Base-by-base conservation (phyloP, 176 grass and related monocot genomes). In the Urochloa ruziziensis region DNA sequence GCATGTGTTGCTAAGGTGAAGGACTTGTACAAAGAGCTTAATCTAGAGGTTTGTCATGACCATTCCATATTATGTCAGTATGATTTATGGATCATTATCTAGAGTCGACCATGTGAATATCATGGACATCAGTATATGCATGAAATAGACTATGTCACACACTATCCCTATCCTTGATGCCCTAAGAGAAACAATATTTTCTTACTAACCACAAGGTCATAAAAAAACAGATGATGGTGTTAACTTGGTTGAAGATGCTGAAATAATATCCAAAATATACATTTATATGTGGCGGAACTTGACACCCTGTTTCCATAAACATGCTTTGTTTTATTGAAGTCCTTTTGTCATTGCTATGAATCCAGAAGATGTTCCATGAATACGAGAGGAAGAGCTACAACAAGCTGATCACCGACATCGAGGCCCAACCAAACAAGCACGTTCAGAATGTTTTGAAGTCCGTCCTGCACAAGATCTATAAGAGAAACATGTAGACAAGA, bases 401-500 rank as follows among this genome's bases (percentile, higher is more conserved):
- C 75, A 85, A 89, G 69, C 77, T 97, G 68, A 94, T 93, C 16
- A 59, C 83, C 3, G 85, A 89, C 18, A 97, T 97, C 11, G 86
- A 97, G 75, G 88, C 90, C 64, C 88, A 97, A 53, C 92, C 92
- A 2, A 94, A 75, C 86, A 89, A 87, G 42, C 86, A 70, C 10
- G 90, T 97, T 73, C 95, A 94, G 60, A 76, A 77, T 73, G 92
- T 97, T 23, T 47, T 94, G 68, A 92, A 86, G 85, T 92, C 92
- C 54, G 91, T 97, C 86, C 79, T 94, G 65, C 83, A 91, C 49
- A 97, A 94, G 78, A 97, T 97, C 77, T 97, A 97, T 92, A 92
- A 92, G 81, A 91, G 95, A 86, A 30, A 88, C 64, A 97, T 91
- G 76, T 97, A 89, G 88, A 88, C 27, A 7, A n/a, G n/a, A n/a